A percentile compares a stretch with the other conserved stretches of the same genome.
phyloP scores from a whole-genome alignment of 129 eudicot genomes.

The Ambrosia artemisiifolia region DNA sequence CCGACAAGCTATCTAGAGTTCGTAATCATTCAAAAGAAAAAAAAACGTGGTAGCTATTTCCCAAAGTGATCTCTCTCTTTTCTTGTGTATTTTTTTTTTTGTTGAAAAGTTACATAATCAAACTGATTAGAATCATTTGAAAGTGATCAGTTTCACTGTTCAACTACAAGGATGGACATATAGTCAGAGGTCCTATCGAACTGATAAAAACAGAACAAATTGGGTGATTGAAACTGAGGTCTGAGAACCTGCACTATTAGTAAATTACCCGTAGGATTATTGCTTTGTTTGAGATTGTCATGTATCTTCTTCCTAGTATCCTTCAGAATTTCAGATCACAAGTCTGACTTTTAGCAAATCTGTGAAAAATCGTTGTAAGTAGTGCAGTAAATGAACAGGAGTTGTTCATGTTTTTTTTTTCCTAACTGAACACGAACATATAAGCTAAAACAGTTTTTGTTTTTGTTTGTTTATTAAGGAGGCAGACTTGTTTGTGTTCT shows the following conservation, averaged over 20 bases:
- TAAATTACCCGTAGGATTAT: neutral
- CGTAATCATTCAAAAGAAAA: too few relatives aligned
- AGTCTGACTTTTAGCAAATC: neutral
- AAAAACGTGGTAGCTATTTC: too few relatives aligned
- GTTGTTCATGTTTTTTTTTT: too few relatives aligned
- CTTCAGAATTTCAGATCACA: neutral
- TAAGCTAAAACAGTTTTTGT: too few relatives aligned
- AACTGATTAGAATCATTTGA: neutral
- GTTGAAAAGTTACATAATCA: neutral
- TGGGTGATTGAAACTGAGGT: neutral
- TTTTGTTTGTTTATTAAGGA: too few relatives aligned
- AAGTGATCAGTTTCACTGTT: neutral
- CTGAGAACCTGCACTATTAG: too few relatives aligned
- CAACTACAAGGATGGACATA: neutral
- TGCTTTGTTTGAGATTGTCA: neutral
- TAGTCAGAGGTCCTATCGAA: neutral
- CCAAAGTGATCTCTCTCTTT: too few relatives aligned
- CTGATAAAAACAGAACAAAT: neutral
- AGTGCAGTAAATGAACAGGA: too few relatives aligned
- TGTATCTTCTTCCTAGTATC: neutral
- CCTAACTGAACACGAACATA: too few relatives aligned
- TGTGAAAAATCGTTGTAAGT: too few relatives aligned
- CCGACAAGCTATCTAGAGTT: neutral
- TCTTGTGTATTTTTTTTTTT: too few relatives aligned
- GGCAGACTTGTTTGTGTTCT: too few relatives aligned